Base-by-base conservation (phyloP, 208 protist species). In the Crithidia thermophila region DNA sequence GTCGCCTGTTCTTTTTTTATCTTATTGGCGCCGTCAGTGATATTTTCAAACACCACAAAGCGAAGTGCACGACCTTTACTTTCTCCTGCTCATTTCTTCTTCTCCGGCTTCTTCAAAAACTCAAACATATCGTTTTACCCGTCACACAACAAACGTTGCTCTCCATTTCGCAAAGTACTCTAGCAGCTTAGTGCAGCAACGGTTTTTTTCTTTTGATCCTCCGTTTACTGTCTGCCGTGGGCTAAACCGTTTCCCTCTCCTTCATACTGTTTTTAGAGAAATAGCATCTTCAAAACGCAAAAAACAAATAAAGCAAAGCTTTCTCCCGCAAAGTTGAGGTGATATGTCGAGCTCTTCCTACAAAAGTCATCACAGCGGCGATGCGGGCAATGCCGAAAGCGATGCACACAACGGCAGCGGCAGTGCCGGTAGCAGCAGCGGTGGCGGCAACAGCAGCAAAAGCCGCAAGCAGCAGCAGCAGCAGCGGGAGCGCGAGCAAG, bases 291-390 rank as follows among this genome's bases (percentile, higher is more conserved):
- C 30, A 33, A 30, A 46, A 27, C 5, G 11, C 14, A 16, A 20
- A 46, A 28, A 13, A 16, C 20, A 13, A 11, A 16, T 4, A 30
- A 20, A 20, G 14, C 36, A 10, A 18, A 43, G 16, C 67, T 74
- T 65, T 51, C 55, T 74, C 55, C 31, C 49, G 13, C 14, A 63
- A 25, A 36, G n/a, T 34, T 55, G 16, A 52, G 18, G 53, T 43
- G 28, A 18, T 4, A 75, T 75, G 69, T 65, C 56, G 4, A 59
- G 61, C 25, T 28, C 61, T 16, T 51, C 50, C 18, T 49, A 65
- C 55, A 69, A 64, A 28, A 64, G 61, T 31, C 69, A 36, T 14
- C 61, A 52, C 47, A 42, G 31, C 20, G 69, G 30, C 30, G 47
- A 69, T 18, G 45, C 64, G 0, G n/a, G 34, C 6, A 27, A 39